phyloP scores from a whole-genome alignment of 345 rosid genomes.

The Syzygium oleosum region DNA sequence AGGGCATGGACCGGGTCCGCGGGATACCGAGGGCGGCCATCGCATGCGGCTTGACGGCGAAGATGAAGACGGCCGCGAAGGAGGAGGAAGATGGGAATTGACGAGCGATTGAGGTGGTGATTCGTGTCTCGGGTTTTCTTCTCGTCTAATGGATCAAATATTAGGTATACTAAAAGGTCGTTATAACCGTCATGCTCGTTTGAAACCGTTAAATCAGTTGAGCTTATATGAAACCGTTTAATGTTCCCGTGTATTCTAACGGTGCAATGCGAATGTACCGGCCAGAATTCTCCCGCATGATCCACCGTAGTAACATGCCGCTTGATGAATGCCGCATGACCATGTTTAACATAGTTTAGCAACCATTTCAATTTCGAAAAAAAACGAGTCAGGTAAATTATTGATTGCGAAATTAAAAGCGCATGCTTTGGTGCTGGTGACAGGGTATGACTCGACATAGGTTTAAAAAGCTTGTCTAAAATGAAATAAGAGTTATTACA shows the following conservation, averaged over 20 bases:
- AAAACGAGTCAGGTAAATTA: neutral
- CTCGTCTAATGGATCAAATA: neutral
- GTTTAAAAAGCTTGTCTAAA: neutral
- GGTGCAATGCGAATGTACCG: neutral
- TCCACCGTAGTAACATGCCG: neutral
- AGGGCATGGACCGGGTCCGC: conserved; percentile 35
- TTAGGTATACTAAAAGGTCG: neutral
- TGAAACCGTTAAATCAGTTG: neutral
- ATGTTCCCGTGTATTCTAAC: neutral
- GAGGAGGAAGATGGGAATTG: neutral
- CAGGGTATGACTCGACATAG: too few relatives aligned
- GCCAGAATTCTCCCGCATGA: neutral
- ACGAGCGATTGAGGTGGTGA: neutral
- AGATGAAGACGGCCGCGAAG: conserved; percentile 3
- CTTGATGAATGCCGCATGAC: neutral
- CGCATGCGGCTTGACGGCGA: conserved; percentile 46
- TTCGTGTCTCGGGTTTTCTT: neutral
- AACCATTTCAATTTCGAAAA: neutral
- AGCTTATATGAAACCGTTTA: neutral
- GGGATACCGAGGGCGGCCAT: conserved; percentile 38
- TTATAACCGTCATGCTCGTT: neutral
- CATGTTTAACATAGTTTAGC: neutral
- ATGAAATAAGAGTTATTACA: neutral
- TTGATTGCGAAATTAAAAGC: neutral
- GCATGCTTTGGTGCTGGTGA: fast-evolving